Conservation (phyloP, 176 grass and related monocot species). For the Ampelocalamus luodianensis region DNA sequence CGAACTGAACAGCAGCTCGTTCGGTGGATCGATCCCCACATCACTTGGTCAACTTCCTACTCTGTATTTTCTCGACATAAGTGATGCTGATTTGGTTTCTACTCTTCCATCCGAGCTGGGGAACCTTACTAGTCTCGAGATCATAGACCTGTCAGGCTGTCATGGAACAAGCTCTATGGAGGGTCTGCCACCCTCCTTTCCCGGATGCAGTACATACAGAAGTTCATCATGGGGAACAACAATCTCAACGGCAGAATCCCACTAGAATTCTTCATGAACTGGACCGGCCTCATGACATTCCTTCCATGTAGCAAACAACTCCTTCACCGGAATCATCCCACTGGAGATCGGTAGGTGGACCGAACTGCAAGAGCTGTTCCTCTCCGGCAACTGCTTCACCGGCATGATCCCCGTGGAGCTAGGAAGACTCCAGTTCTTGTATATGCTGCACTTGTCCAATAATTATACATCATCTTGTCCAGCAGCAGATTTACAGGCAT, state of each 20-base stretch:
- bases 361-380: no score
- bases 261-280: slow-evolving; percentile 35
- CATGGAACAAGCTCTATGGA: background rate
- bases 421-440: background rate
- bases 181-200: no score
- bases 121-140: background rate
- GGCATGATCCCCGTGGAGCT: background rate
- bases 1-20: no score
- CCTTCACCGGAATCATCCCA: slow-evolving; percentile 43
- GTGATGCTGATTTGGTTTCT: slow-evolving; percentile 15
- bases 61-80: background rate
- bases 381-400: background rate
- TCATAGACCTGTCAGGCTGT: background rate
- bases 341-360: slow-evolving; percentile 24
- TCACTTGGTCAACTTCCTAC: slow-evolving; percentile 16
- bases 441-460: background rate
- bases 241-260: slow-evolving; percentile 33
- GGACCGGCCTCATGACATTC: slow-evolving; percentile 31
- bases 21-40: background rate
- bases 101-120: slow-evolving; percentile 2
- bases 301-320: slow-evolving; percentile 46
- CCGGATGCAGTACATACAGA: no score
- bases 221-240: background rate
- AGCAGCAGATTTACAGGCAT: background rate
- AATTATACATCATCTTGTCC: slow-evolving; percentile 12